Evolutionary conservation across 1,284 basidiomycete genomes (phyloP).

Genomic region (Trichosporon ovoides): DNA sequence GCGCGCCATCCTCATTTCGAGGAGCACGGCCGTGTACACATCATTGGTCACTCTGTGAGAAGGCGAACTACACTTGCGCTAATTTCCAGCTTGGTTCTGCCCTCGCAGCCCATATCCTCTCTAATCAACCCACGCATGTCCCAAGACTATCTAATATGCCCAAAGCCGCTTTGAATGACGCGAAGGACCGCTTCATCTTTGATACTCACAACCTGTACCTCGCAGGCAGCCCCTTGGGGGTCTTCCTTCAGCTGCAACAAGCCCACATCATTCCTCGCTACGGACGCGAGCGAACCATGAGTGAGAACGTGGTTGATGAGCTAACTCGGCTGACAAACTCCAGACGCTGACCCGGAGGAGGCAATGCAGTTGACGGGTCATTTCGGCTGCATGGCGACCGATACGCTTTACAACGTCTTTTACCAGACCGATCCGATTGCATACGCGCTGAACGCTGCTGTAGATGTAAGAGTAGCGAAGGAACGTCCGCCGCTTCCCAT

Average conservation of each 20-base stretch:
- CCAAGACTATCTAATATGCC: constrained; percentile 48
- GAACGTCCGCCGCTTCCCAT: constrained; percentile 50
- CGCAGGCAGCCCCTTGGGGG: constrained; percentile 54
- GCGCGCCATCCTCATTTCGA: constrained; percentile 55
- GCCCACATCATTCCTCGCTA: constrained; percentile 55
- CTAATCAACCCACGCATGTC: constrained; percentile 54
- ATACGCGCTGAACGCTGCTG: constrained; percentile 46
- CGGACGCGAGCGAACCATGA: constrained; percentile 52
- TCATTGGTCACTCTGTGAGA: constrained; percentile 48
- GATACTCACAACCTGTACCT: constrained; percentile 53
- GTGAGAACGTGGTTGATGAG: constrained; percentile 28
- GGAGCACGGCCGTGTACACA: constrained; percentile 49
- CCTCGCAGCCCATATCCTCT: constrained; percentile 54
- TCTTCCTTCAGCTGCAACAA: constrained; percentile 55
- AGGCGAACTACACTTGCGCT: not conserved
- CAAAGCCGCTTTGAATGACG: constrained; percentile 35
- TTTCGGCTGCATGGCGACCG: constrained; percentile 55
- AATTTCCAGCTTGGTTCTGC: constrained; percentile 51
- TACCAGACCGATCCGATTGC: constrained; percentile 55
- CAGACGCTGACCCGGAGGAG: constrained; percentile 15
- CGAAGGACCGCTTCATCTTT: constrained; percentile 50
- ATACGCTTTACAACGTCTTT: constrained; percentile 53
- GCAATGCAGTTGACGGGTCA: constrained; percentile 50
- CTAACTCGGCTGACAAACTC: not conserved
- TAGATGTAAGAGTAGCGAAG: constrained; percentile 43